Evolutionary conservation across 2,329 filamentous ascomycete species (phyloP), one percentile per base, ranked within the genome.

Genomic region (Botrytis deweyae): DNA sequence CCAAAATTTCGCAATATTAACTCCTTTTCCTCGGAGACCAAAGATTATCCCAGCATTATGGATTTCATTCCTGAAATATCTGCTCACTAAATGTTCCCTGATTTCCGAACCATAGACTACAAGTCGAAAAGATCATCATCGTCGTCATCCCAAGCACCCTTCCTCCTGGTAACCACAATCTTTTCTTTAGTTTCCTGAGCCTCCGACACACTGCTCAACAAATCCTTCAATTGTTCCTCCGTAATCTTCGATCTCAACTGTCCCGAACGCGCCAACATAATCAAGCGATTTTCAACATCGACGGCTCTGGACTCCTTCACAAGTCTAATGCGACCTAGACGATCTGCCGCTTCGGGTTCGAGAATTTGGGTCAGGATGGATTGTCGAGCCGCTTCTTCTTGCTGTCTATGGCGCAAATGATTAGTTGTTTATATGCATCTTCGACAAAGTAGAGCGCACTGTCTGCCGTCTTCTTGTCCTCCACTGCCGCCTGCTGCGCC

Each of bases 281-380:
- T 95, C 73, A 99, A 88, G 69, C 95, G 86, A 87, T 97, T 95
- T 86, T 99, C 96, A 73, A 99, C 90, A 80, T 98, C 94, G 75
- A 88, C 89, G 52, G 96, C 96, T 80, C 96, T 93, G 79, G 92
- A 91, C 82, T 95, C 94, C 85, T 98, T 98, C 81, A 99, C 96
- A 75, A 99, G 90, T 49, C 95, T 92, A 84, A 99, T 98, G 77
- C 96, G 93, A 73, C 93, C 94, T 1, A 99, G 88, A 22, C 96
- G 93, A 85, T 99, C 96, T 75, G 94, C 93, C 29, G 96, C 96
- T 81, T 95, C 94, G 78, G 96, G 96, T 80, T 95, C 91, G 76
- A 99, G 93, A 85, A 99, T 98, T 84, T 98, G 96, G 79, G 88
- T 89, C 76, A 99, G 91, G 79, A 98, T 92, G 74, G 89, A 87